Percentiles rank a stretch among this genome's conserved stretches.
Conservation (phyloP, 2,329 filamentous ascomycete genomes). For the Sphaerulina vaccinii region DNA sequence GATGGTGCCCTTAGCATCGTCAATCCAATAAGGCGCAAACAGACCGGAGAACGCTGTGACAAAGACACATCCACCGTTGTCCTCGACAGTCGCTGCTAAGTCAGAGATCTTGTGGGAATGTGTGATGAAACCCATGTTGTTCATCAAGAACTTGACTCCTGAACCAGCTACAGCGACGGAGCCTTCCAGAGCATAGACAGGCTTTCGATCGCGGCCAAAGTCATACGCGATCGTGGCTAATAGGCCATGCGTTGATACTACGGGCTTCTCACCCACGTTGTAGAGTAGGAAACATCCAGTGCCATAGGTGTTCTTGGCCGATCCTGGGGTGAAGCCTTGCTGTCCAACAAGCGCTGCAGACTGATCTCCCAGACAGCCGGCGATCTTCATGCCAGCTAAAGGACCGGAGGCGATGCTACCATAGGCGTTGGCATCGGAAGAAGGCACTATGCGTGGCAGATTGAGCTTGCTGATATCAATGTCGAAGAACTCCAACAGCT, state of each 20-base stretch:
- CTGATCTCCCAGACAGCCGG: constrained; percentile 82
- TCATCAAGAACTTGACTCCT: constrained; percentile 57
- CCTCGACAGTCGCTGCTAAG: constrained; percentile 62
- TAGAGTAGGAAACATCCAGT: constrained; percentile 88
- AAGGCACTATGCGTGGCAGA: constrained; percentile 78
- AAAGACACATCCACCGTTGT: constrained; percentile 80
- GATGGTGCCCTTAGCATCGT: constrained; percentile 84
- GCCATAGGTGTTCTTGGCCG: constrained; percentile 88
- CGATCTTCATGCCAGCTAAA: constrained; percentile 69
- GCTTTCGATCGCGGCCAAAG: constrained; percentile 57
- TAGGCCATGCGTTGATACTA: constrained; percentile 79
- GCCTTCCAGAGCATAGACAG: constrained; percentile 75
- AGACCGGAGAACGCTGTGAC: constrained; percentile 89
- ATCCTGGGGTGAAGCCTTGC: constrained; percentile 71
- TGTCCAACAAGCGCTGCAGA: constrained; percentile 76
- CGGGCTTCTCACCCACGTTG: constrained; percentile 80
- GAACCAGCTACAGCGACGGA: constrained; percentile 79
- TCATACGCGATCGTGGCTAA: constrained; percentile 87
- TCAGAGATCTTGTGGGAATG: constrained; percentile 64
- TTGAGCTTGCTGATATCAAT: constrained; percentile 69
- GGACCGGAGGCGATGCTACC: constrained; percentile 65
- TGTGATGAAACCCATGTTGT: constrained; percentile 65
- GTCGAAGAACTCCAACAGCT: constrained; percentile 76
- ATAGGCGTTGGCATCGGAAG: constrained; percentile 71
- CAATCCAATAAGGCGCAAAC: constrained; percentile 93